Evolutionary conservation across 2,329 filamentous ascomycete genomes (phyloP).

Genomic region (Exophiala alcalophila): DNA sequence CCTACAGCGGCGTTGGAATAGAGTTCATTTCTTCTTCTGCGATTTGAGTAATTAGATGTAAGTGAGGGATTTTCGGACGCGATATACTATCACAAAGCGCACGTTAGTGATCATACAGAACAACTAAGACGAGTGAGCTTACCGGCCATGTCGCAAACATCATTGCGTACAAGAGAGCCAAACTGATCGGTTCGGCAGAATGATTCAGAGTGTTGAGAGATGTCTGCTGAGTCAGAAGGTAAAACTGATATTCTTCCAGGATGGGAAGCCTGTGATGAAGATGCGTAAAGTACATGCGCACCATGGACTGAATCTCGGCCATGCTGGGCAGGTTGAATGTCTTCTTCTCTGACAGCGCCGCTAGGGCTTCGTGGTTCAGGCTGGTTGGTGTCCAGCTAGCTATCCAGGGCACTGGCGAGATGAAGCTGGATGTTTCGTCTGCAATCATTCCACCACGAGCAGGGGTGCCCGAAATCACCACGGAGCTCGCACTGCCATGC

Average conservation of each 20-base stretch:
- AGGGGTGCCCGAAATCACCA: no score
- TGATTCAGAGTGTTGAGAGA: not conserved
- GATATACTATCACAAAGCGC: no score
- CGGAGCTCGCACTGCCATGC: no score
- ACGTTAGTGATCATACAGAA: no score
- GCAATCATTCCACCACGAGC: no score
- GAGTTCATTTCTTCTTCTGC: constrained; percentile 1
- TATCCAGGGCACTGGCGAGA: constrained; percentile 3
- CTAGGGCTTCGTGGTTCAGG: not conserved
- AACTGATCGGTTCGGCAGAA: not conserved
- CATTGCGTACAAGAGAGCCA: constrained; percentile 8
- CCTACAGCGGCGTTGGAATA: constrained; percentile 7
- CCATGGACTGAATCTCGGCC: not conserved
- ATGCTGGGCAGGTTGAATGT: constrained; percentile 1
- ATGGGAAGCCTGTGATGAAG: constrained; percentile 1
- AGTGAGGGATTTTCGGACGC: no score
- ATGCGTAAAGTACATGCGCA: constrained; percentile 4
- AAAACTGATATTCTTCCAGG: constrained; percentile 4
- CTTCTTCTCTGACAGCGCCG: constrained; percentile 1
- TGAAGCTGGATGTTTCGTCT: constrained; percentile 1
- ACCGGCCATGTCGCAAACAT: constrained; percentile 3
- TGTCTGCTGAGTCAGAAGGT: not conserved
- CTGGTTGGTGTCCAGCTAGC: not conserved
- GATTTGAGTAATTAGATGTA: no score
- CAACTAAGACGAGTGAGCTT: not conserved